Conservation (phyloP, 345 rosid species). For the Isatis tinctoria region DNA sequence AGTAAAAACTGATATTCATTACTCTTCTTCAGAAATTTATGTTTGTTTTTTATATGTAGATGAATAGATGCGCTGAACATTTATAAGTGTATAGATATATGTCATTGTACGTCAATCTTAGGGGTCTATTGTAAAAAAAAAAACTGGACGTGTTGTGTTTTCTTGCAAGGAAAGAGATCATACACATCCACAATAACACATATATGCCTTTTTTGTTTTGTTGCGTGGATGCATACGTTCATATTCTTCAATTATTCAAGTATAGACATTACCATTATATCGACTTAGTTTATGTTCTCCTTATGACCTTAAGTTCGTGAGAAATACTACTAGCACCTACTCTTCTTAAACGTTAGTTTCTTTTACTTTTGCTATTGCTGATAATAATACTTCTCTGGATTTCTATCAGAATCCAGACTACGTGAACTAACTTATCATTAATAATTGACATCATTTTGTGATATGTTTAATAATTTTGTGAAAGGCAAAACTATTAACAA, state of each 20-base stretch:
- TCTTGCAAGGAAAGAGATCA: background rate
- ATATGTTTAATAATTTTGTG: background rate
- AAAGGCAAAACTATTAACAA: background rate
- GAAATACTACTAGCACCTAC: background rate
- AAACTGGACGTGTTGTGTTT: background rate
- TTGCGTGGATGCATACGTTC: constrained; percentile 6
- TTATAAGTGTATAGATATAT: background rate
- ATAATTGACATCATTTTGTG: background rate
- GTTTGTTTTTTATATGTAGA: constrained; percentile 1
- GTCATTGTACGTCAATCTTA: background rate
- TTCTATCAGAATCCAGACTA: background rate
- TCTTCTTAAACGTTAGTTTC: background rate
- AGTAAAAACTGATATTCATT: background rate
- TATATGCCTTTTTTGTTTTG: background rate
- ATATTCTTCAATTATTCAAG: background rate
- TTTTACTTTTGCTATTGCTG: background rate
- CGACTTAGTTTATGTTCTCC: background rate
- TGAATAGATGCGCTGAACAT: background rate
- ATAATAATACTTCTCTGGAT: background rate
- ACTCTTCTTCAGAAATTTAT: background rate
- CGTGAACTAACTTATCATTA: background rate
- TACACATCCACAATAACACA: background rate
- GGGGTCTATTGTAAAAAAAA: background rate
- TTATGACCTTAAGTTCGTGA: background rate
- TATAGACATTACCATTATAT: background rate